Conservation (phyloP, 768 basidiomycete species). For the Daedaleopsis sinensis region DNA sequence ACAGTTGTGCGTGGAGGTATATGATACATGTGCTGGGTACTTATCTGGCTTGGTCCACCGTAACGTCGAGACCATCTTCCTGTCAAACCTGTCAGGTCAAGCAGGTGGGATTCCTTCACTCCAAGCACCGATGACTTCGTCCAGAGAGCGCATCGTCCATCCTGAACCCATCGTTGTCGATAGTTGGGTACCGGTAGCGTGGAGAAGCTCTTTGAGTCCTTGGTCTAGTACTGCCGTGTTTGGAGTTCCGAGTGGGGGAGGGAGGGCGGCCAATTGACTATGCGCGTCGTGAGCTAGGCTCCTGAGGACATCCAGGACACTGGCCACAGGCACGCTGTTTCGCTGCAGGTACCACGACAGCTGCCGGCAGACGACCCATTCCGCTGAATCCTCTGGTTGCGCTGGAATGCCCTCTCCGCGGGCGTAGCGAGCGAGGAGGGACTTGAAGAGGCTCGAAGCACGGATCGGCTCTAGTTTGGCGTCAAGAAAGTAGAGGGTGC, state of each 20-base stretch:
- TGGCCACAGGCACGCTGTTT: constrained; percentile 71
- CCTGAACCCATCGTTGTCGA: constrained; percentile 68
- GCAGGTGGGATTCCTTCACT: constrained; percentile 4
- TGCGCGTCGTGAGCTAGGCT: constrained; percentile 67
- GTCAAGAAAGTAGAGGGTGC: constrained; percentile 66
- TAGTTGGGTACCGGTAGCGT: constrained; percentile 83
- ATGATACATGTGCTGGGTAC: not conserved
- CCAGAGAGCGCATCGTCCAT: constrained; percentile 71
- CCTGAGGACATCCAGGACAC: constrained; percentile 62
- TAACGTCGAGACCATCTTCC: not conserved
- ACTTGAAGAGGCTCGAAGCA: constrained; percentile 41
- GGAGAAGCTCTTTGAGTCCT: constrained; percentile 85
- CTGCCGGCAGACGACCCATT: constrained; percentile 35
- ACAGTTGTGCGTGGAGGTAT: not conserved
- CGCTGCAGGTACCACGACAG: constrained; percentile 75
- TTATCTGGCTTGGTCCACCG: not conserved
- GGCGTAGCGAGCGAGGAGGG: constrained; percentile 55
- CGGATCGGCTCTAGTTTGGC: constrained; percentile 53
- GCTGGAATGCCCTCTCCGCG: constrained; percentile 47
- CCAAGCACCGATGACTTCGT: constrained; percentile 69
- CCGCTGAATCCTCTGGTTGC: constrained; percentile 17
- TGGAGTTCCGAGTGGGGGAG: constrained; percentile 54
- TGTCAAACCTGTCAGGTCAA: not conserved
- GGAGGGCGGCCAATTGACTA: constrained; percentile 50
- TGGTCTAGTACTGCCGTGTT: constrained; percentile 41